A percentile compares a stretch with the other conserved stretches of the same genome.
Evolutionary conservation across 176 grass and related monocot genomes (phyloP).

Genomic region (Carex kokanica): DNA sequence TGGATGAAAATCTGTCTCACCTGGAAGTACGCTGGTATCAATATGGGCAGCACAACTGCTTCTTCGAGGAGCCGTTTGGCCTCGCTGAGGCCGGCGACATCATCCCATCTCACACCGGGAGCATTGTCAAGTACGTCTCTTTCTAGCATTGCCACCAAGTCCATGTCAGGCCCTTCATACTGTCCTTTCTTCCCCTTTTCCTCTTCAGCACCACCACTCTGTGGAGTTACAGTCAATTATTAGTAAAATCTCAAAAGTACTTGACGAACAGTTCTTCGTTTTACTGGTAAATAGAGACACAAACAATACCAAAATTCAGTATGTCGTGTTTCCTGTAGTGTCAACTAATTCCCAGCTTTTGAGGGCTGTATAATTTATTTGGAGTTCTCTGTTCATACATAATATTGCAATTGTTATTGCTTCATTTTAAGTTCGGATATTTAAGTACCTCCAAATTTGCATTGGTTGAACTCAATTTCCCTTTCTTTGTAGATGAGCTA

Average conservation of each 20-base stretch:
- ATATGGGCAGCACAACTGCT: conserved; percentile 89
- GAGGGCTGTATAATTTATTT: background rate
- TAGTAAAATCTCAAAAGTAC: conserved; percentile 6
- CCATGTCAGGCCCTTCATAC: conserved; percentile 84
- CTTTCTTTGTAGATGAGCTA: conserved; percentile 57
- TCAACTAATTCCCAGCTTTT: background rate
- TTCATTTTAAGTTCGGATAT: background rate
- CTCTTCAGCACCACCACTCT: conserved; percentile 80
- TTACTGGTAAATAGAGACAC: background rate
- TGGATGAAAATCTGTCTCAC: conserved; percentile 29
- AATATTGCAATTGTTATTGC: background rate
- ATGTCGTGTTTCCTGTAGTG: background rate
- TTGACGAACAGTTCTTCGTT: conserved; percentile 7
- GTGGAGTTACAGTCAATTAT: conserved; percentile 18
- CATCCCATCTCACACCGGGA: conserved; percentile 90
- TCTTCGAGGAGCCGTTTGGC: conserved; percentile 95
- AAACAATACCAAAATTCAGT: background rate
- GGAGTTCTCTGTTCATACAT: background rate
- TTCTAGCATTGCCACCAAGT: conserved; percentile 91
- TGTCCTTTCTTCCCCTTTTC: conserved; percentile 66
- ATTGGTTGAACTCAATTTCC: conserved; percentile 62
- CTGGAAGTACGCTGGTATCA: conserved; percentile 98
- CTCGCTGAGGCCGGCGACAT: conserved; percentile 83
- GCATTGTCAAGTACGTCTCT: conserved; percentile 85
- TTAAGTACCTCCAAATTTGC: conserved; percentile 57